Evolutionary conservation across 129 eudicot genomes (phyloP).

Genomic region (Centrapalus pauciflorus): DNA sequence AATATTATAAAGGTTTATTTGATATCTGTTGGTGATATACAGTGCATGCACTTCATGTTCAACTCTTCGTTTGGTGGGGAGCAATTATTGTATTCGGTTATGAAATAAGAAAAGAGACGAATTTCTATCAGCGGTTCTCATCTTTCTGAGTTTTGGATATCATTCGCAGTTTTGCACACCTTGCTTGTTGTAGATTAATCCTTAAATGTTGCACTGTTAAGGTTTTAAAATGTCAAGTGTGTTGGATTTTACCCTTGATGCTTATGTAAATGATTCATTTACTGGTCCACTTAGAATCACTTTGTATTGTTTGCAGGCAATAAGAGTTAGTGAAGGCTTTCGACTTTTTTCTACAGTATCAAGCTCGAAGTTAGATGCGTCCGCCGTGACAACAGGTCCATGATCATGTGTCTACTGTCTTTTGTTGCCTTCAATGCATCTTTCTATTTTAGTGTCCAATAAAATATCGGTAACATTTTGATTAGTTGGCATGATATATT

Average conservation of each 20-base stretch:
- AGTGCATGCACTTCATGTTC: not conserved
- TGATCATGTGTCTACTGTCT: not conserved
- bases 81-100: not conserved
- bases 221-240: conserved; percentile 5
- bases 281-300: not conserved
- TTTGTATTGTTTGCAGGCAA: conserved; percentile 49
- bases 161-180: not conserved
- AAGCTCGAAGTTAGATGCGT: conserved; percentile 48
- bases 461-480: no score
- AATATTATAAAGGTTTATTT: not conserved
- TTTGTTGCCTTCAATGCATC: no score
- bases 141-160: not conserved
- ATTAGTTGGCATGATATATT: not conserved
- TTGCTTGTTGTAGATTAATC: not conserved
- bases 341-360: conserved; percentile 86
- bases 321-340: conserved; percentile 65
- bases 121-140: not conserved
- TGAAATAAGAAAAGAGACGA: not conserved
- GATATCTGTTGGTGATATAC: not conserved
- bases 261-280: not conserved
- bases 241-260: not conserved
- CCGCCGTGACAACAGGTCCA: conserved; percentile 57
- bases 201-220: not conserved
- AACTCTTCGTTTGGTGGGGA: not conserved
- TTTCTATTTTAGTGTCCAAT: no score